Evolutionary conservation across 805 yeast genomes (phyloP), one percentile per base, ranked within the genome.

Genomic region (Cyberlindnera misumaiensis): DNA sequence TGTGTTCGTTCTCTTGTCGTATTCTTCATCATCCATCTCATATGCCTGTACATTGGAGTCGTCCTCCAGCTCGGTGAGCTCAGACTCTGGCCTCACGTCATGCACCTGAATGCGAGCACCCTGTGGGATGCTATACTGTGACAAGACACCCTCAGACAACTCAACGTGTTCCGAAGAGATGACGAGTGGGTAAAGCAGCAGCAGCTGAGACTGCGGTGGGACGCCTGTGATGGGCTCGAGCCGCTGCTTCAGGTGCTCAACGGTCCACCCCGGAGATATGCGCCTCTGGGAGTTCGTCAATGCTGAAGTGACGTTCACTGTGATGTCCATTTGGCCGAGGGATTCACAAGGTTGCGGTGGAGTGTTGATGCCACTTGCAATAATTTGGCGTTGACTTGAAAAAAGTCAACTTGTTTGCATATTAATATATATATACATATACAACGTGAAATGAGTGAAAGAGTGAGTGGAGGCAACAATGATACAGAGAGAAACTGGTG

Each of bases 221-320:
- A 86, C 73, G 3, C 96, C 96, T 0, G 95, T 83, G 43, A 84
- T 74, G 27, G 65, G 68, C 49, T 83, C 93, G 10, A 86, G 57
- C 40, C 73, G 68, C 29, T 58, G 46, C 45, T 75, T 72, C 36
- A 85, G 67, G 44, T 73, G 62, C 6, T 57, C 58, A 12, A 83
- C 39, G 0, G 74, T 57, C 89, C 90, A 83, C 28, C 65, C 68
- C 0, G 76, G 72, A 0, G 82, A 73, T 22, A 86, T 60, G 30
- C 83, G 61, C 38, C 89, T 62, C 52, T 83, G 89, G 3, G 93
- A 77, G 8, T 83, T 73, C 2, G 84, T 81, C 48, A 79, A 61
- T 17, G 67, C 68, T 3, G 93, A 81, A 1, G 86, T 77, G 26
- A 83, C 64, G 47, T 72, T 72, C 3, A 82, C 64, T 13, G 64